Evolutionary conservation across 2,329 filamentous ascomycete species (phyloP).

Genomic region (Pezizomycotina sp.): DNA sequence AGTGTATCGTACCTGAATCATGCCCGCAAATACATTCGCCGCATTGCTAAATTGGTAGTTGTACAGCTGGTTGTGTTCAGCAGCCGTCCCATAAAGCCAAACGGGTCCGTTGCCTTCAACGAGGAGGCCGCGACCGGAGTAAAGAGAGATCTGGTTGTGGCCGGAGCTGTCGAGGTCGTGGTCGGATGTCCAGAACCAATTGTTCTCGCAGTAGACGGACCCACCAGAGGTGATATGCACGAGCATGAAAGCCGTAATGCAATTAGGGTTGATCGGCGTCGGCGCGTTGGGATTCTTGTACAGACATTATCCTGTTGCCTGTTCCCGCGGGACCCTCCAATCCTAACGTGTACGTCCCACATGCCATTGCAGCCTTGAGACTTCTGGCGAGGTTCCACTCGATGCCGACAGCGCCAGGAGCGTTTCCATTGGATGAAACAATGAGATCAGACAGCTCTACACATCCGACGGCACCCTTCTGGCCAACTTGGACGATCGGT

Average conservation of each 20-base stretch:
- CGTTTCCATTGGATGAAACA: constrained; percentile 49
- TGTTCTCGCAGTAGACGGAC: constrained; percentile 34
- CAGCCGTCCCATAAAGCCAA: constrained; percentile 34
- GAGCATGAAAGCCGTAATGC: constrained; percentile 30
- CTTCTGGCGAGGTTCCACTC: constrained; percentile 52
- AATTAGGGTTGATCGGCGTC: constrained; percentile 26
- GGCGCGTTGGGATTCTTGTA: constrained; percentile 39
- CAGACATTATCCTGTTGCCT: constrained; percentile 65
- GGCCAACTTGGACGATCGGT: constrained; percentile 51
- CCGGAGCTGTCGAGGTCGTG: constrained; percentile 29
- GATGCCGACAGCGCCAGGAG: constrained; percentile 52
- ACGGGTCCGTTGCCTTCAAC: constrained; percentile 27
- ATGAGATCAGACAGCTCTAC: constrained; percentile 60
- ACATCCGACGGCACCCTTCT: constrained; percentile 44
- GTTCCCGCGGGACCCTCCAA: constrained; percentile 75
- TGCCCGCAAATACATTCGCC: constrained; percentile 35
- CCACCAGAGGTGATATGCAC: constrained; percentile 30
- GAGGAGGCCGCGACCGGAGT: constrained; percentile 28
- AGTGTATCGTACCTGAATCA: constrained; percentile 34
- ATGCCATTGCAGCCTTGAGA: constrained; percentile 37
- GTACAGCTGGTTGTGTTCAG: constrained; percentile 37
- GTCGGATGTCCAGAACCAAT: constrained; percentile 35
- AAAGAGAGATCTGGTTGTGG: constrained; percentile 28
- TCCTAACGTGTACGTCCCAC: constrained; percentile 92
- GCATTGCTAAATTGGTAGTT: constrained; percentile 38